Percentiles rank a stretch among this genome's conserved stretches.
These are phyloP conservation scores for Lipomyces japonicus DNA, from an alignment of 805 yeast genomes.

Conservation along the genomic window DNA sequence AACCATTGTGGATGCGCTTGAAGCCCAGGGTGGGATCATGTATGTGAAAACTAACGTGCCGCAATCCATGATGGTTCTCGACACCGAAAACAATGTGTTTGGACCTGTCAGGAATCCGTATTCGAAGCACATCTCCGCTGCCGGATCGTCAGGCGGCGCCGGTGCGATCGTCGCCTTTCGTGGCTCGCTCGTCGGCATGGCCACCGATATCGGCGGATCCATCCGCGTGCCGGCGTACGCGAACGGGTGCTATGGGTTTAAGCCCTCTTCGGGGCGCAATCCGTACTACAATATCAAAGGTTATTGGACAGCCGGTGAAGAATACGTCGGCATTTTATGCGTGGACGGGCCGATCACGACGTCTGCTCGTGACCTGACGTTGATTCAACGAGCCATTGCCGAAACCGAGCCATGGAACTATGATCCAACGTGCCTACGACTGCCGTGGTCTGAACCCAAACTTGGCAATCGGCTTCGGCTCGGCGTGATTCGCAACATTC, in stretches of 20 bases:
- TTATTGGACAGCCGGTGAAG: slow-evolving; percentile 51
- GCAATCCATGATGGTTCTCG: slow-evolving; percentile 49
- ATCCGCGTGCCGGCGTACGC: slow-evolving; percentile 48
- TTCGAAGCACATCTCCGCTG: slow-evolving; percentile 45
- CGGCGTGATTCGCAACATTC: slow-evolving; percentile 27
- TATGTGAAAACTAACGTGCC: slow-evolving; percentile 51
- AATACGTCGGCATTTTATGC: slow-evolving; percentile 40
- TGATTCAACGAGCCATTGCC: slow-evolving; percentile 42
- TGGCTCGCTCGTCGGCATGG: slow-evolving; percentile 50
- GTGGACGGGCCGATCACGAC: slow-evolving; percentile 50
- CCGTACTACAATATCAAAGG: slow-evolving; percentile 42
- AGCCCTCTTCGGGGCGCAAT: slow-evolving; percentile 40
- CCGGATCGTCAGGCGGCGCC: slow-evolving; percentile 57
- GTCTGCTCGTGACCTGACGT: slow-evolving; percentile 41
- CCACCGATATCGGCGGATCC: slow-evolving; percentile 53
- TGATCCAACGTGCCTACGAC: slow-evolving; percentile 50
- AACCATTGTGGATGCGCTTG: slow-evolving; percentile 41
- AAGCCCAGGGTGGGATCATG: slow-evolving; percentile 47
- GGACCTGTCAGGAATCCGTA: slow-evolving; percentile 49
- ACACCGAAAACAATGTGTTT: slow-evolving; percentile 44
- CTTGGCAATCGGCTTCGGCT: slow-evolving; percentile 32
- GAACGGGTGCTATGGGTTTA: slow-evolving; percentile 43
- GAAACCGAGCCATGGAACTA: slow-evolving; percentile 44
- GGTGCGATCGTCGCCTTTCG: slow-evolving; percentile 46
- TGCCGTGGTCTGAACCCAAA: slow-evolving; percentile 44